These are phyloP conservation scores for Kwoniella heveanensis DNA, from an alignment of 768 basidiomycete species.

Conservation along the genomic window DNA sequence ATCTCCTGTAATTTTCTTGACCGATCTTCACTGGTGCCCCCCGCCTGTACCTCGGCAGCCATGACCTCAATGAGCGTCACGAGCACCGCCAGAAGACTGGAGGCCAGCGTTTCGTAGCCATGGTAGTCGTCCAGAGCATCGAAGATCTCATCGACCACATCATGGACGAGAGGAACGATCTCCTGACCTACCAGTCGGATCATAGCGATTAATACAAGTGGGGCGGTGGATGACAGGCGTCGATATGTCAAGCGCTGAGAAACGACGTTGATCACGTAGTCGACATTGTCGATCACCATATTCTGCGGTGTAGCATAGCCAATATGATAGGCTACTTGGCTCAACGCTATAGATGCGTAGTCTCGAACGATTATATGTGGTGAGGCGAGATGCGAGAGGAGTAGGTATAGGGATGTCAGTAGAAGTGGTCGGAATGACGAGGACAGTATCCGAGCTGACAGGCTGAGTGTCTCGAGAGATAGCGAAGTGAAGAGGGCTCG, in stretches of 20 bases:
- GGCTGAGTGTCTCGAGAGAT: slow-evolving; percentile 72
- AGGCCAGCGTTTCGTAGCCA: slow-evolving; percentile 82
- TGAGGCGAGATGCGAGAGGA: slow-evolving; percentile 83
- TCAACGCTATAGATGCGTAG: slow-evolving; percentile 74
- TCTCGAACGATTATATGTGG: slow-evolving; percentile 66
- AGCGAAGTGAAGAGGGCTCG: slow-evolving; percentile 70
- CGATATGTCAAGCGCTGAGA: slow-evolving; percentile 74
- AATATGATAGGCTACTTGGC: slow-evolving; percentile 69
- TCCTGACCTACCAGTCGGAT: slow-evolving; percentile 82
- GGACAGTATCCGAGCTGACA: slow-evolving; percentile 71
- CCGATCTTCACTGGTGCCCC: slow-evolving; percentile 29
- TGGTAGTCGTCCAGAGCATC: slow-evolving; percentile 95
- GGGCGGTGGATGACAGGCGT: slow-evolving; percentile 83
- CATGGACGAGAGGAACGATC: slow-evolving; percentile 84
- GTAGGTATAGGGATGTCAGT: slow-evolving; percentile 77
- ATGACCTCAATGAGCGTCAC: slow-evolving; percentile 81
- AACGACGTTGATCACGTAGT: slow-evolving; percentile 90
- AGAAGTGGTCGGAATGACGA: slow-evolving; percentile 72
- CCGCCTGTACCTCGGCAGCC: slow-evolving; percentile 55
- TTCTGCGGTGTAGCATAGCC: slow-evolving; percentile 89
- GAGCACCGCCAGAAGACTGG: slow-evolving; percentile 83
- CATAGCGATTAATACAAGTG: slow-evolving; percentile 81
- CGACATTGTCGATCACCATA: slow-evolving; percentile 88
- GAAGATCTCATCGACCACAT: slow-evolving; percentile 96
- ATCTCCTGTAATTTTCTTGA: slow-evolving; percentile 19